Percentiles rank a stretch among this genome's conserved stretches.
These are phyloP conservation scores for Lachancea meyersii DNA, from an alignment of 805 yeast genomes.

Conservation along the genomic window DNA sequence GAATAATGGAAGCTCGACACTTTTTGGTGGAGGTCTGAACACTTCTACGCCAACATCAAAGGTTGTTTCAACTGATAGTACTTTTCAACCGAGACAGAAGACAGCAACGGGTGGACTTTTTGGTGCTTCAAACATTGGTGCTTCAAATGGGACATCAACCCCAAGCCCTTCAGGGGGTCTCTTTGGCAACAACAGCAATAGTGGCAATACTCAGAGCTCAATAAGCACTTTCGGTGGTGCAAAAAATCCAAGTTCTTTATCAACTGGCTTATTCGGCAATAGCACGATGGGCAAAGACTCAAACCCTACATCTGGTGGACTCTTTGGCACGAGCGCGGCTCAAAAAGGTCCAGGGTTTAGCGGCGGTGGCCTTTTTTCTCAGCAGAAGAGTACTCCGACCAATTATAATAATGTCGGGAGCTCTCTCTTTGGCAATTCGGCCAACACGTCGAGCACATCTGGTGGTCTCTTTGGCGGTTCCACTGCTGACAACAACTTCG, in stretches of 20 bases:
- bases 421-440: background rate
- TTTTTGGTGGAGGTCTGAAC: conserved; percentile 24
- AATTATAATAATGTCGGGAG: conserved; percentile 1
- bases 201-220: conserved; percentile 7
- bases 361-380: background rate
- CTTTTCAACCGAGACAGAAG: conserved; percentile 19
- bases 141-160: conserved; percentile 20
- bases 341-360: background rate
- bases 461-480: conserved; percentile 2
- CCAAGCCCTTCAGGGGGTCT: conserved; percentile 31
- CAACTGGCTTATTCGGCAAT: conserved; percentile 27
- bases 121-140: conserved; percentile 16
- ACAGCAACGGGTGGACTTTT: conserved; percentile 27
- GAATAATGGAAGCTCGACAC: conserved; percentile 20
- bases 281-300: conserved; percentile 12
- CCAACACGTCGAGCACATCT: background rate
- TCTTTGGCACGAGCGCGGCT: conserved; percentile 16
- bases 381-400: background rate
- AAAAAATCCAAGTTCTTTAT: conserved; percentile 8
- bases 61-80: conserved; percentile 23
- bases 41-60: conserved; percentile 33
- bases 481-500: background rate
- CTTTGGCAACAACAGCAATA: conserved; percentile 24
- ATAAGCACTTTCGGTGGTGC: conserved; percentile 15
- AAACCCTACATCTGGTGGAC: conserved; percentile 15